phyloP scores from a whole-genome alignment of 345 rosid species.

The Corchorus olitorius region DNA sequence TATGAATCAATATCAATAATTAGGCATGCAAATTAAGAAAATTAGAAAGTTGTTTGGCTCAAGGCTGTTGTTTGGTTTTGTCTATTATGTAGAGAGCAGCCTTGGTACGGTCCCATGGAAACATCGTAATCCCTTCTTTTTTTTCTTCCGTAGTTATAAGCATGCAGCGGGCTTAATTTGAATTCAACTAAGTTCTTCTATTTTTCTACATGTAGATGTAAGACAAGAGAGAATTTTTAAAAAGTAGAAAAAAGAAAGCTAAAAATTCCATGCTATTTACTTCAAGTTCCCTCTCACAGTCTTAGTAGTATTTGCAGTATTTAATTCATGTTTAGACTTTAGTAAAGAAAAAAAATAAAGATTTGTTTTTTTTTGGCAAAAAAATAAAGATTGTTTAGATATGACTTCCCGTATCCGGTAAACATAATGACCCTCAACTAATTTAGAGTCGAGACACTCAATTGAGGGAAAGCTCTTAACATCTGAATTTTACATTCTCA shows the following conservation, averaged over 20 bases:
- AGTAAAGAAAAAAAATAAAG: not conserved
- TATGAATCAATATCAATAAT: too few relatives aligned
- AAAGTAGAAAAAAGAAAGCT: not conserved
- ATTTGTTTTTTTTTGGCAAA: too few relatives aligned
- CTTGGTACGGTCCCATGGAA: not conserved
- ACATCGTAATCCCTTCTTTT: not conserved
- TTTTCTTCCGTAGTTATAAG: not conserved
- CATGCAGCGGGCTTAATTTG: constrained; percentile 2
- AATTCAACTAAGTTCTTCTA: not conserved
- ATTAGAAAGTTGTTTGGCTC: too few relatives aligned
- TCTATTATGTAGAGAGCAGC: not conserved
- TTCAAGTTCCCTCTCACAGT: not conserved
- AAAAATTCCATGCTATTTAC: not conserved
- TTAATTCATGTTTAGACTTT: constrained; percentile 3
- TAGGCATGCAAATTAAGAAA: too few relatives aligned
- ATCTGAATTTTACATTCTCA: too few relatives aligned
- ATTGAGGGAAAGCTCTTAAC: too few relatives aligned
- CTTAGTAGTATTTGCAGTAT: not conserved
- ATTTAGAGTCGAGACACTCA: too few relatives aligned
- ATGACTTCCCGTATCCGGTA: too few relatives aligned
- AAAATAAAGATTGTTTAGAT: too few relatives aligned
- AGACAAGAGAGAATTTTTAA: not conserved
- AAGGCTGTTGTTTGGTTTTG: too few relatives aligned
- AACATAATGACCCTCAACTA: too few relatives aligned
- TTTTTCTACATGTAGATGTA: not conserved